Conservation (phyloP, 768 basidiomycete genomes). For the Serpula lacrymans region DNA sequence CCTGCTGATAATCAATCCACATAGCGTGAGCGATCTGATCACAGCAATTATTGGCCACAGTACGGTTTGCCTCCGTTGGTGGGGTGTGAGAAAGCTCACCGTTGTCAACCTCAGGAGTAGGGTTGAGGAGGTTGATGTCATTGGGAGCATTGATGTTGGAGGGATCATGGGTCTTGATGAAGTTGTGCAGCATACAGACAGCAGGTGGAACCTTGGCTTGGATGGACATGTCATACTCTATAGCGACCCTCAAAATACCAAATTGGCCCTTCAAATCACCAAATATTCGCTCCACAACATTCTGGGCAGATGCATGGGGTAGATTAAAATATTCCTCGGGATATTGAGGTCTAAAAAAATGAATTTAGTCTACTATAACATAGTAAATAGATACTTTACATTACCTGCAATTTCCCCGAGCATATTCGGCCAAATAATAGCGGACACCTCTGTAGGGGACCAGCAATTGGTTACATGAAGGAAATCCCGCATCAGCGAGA, state of each 20-base stretch:
- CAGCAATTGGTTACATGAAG: constrained; percentile 27
- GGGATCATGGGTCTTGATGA: constrained; percentile 12
- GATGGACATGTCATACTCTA: constrained; percentile 9
- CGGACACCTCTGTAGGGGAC: constrained; percentile 33
- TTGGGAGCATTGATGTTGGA: too few relatives aligned
- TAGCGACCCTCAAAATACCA: constrained; percentile 4
- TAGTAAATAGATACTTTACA: not conserved
- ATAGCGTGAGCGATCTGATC: too few relatives aligned
- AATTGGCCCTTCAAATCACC: constrained; percentile 16
- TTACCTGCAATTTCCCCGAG: too few relatives aligned
- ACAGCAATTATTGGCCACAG: too few relatives aligned
- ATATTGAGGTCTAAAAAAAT: constrained; percentile 14
- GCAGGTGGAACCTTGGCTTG: constrained; percentile 19
- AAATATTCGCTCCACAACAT: constrained; percentile 19
- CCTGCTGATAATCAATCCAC: too few relatives aligned
- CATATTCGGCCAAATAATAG: constrained; percentile 36
- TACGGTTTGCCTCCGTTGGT: too few relatives aligned
- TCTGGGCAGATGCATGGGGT: constrained; percentile 14
- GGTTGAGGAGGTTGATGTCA: too few relatives aligned
- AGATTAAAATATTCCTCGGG: constrained; percentile 18
- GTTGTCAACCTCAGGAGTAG: too few relatives aligned
- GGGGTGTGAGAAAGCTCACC: too few relatives aligned
- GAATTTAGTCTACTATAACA: too few relatives aligned
- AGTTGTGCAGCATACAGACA: constrained; percentile 20
- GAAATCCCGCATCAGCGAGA: too few relatives aligned